Conservation (phyloP, 1,284 basidiomycete genomes). For the Irpex sp. region DNA sequence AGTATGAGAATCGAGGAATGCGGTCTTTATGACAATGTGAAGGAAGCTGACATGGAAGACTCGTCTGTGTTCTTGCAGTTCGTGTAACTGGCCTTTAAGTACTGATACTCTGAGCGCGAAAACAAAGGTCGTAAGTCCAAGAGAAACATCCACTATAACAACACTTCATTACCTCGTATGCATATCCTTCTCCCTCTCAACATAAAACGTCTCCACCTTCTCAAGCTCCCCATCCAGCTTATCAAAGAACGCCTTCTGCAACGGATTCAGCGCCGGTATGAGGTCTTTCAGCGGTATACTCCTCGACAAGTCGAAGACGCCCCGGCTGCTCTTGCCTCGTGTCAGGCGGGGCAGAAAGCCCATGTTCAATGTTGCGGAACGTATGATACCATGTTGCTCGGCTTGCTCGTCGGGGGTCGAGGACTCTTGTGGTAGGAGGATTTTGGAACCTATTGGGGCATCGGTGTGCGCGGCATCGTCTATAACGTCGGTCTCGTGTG, state of each 20-base stretch:
- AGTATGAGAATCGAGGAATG: background rate
- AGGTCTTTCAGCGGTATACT: slow-evolving; percentile 46
- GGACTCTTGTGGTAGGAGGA: background rate
- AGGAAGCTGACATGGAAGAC: slow-evolving; percentile 54
- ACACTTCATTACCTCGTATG: slow-evolving; percentile 34
- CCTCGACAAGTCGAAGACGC: slow-evolving; percentile 10
- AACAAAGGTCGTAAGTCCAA: background rate
- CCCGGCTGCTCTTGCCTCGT: slow-evolving; percentile 3
- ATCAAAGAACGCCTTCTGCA: slow-evolving; percentile 72
- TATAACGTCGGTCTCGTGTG: background rate
- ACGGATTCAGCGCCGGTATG: slow-evolving; percentile 48
- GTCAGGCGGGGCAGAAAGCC: slow-evolving; percentile 13
- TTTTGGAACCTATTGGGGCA: background rate
- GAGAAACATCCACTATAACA: background rate
- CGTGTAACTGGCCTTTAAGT: slow-evolving; percentile 70
- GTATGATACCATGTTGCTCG: background rate
- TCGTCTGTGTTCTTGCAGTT: slow-evolving; percentile 69
- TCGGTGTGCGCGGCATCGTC: background rate
- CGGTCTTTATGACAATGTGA: background rate
- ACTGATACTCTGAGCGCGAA: slow-evolving; percentile 18
- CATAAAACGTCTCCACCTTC: slow-evolving; percentile 84
- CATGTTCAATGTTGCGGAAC: slow-evolving; percentile 15
- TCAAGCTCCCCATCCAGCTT: slow-evolving; percentile 73
- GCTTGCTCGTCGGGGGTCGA: background rate
- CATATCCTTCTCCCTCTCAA: slow-evolving; percentile 66